Evolutionary conservation across 768 basidiomycete genomes (phyloP).

Genomic region (Tricholoma sp.): DNA sequence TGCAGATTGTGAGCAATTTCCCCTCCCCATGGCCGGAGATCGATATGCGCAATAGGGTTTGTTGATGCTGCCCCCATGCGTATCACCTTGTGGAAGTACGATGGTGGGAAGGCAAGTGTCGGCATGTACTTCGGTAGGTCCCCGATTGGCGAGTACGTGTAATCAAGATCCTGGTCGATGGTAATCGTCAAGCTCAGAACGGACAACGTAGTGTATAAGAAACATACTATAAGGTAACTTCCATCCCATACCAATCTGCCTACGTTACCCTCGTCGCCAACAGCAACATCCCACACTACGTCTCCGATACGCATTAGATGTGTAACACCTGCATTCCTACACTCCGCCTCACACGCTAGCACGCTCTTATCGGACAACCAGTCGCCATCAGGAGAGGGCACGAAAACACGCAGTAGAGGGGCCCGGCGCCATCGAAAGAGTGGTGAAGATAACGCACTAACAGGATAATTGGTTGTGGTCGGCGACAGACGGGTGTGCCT

Average conservation of each 20-base stretch:
- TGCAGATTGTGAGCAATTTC: slow-evolving; percentile 73
- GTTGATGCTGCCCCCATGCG: slow-evolving; percentile 49
- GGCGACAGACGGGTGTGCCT: slow-evolving; percentile 4
- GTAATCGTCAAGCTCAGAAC: slow-evolving; percentile 3
- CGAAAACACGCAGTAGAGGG: slow-evolving; percentile 74
- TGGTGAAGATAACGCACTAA: slow-evolving; percentile 56
- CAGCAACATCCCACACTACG: slow-evolving; percentile 83
- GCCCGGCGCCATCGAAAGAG: slow-evolving; percentile 68
- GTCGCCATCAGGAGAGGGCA: slow-evolving; percentile 81
- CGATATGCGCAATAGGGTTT: slow-evolving; percentile 66
- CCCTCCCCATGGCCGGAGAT: slow-evolving; percentile 73
- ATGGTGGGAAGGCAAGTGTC: slow-evolving; percentile 76
- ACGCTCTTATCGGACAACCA: slow-evolving; percentile 84
- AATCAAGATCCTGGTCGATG: slow-evolving; percentile 69
- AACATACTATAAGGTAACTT: slow-evolving; percentile 75
- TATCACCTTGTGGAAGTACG: slow-evolving; percentile 85
- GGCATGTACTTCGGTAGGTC: slow-evolving; percentile 80
- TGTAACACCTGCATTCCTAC: slow-evolving; percentile 61
- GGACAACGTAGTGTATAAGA: slow-evolving; percentile 10
- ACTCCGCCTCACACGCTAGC: slow-evolving; percentile 76
- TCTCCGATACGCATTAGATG: slow-evolving; percentile 68
- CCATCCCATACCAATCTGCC: slow-evolving; percentile 88
- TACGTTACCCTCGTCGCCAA: slow-evolving; percentile 80
- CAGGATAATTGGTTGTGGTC: slow-evolving; percentile 2
- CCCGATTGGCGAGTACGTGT: slow-evolving; percentile 69